A percentile compares a stretch with the other conserved stretches of the same genome.
These are phyloP conservation scores for Aureobasidium musti DNA, from an alignment of 2,329 filamentous ascomycete genomes.

Conservation along the genomic window DNA sequence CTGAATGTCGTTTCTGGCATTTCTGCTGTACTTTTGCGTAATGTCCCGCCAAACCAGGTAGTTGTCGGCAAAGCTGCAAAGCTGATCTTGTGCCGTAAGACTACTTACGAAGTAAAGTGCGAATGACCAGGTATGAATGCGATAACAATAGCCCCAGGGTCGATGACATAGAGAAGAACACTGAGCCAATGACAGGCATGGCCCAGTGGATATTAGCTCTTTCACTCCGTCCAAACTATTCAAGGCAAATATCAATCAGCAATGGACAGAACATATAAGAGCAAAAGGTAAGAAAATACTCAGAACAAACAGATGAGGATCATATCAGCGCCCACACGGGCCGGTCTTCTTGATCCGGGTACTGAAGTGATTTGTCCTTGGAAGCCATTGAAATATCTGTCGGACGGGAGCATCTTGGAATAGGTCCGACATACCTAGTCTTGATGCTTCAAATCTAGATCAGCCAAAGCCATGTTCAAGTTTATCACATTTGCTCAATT, in stretches of 20 bases:
- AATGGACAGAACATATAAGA: background rate
- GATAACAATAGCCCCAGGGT: constrained; percentile 46
- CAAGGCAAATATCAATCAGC: too few species aligned
- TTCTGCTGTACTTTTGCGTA: constrained; percentile 46
- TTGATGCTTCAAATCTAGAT: background rate
- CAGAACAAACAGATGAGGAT: constrained; percentile 45
- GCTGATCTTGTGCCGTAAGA: background rate
- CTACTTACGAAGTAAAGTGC: constrained; percentile 45
- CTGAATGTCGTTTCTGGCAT: constrained; percentile 46
- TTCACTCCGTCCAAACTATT: constrained; percentile 27
- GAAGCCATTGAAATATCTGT: constrained; percentile 47
- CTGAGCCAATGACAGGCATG: constrained; percentile 45
- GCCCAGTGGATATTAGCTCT: constrained; percentile 45
- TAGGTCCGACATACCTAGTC: constrained; percentile 40
- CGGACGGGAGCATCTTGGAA: constrained; percentile 50
- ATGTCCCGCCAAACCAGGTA: constrained; percentile 43
- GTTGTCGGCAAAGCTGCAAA: constrained; percentile 21
- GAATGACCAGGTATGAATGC: constrained; percentile 52
- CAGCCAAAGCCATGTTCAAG: background rate
- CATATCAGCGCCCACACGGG: constrained; percentile 45
- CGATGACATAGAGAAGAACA: constrained; percentile 40
- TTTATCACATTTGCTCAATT: background rate
- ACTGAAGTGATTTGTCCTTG: constrained; percentile 45
- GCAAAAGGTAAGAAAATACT: constrained; percentile 29
- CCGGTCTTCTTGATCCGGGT: constrained; percentile 52